Evolutionary conservation across 2,329 filamentous ascomycete species (phyloP).

Genomic region (Microcera coccophila): DNA sequence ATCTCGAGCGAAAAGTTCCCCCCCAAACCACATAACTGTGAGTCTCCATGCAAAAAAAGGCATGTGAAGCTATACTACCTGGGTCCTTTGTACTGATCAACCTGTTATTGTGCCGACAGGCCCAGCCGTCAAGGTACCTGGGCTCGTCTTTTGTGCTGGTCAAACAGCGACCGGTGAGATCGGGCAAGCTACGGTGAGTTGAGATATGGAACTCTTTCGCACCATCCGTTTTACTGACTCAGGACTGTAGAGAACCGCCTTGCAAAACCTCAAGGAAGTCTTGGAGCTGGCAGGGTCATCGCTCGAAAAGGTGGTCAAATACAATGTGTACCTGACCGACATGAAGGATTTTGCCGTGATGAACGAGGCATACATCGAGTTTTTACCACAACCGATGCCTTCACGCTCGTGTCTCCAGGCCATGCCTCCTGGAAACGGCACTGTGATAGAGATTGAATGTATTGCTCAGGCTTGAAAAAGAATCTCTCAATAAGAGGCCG

Average conservation of each 20-base stretch:
- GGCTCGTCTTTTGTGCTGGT: conserved; percentile 44
- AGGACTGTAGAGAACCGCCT: conserved; percentile 8
- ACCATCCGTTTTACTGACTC: neutral
- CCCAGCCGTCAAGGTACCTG: conserved; percentile 42
- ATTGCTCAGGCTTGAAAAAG: conserved; percentile 35
- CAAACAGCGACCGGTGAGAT: conserved; percentile 49
- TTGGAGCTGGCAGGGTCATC: conserved; percentile 62
- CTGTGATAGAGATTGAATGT: conserved; percentile 43
- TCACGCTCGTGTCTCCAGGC: conserved; percentile 40
- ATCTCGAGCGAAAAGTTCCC: conserved; percentile 46
- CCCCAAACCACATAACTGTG: conserved; percentile 45
- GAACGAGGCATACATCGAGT: conserved; percentile 40
- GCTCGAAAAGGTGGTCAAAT: conserved; percentile 64
- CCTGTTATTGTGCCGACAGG: conserved; percentile 24
- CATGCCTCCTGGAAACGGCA: conserved; percentile 35
- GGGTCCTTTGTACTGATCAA: neutral
- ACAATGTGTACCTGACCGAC: conserved; percentile 65
- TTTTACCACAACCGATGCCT: conserved; percentile 40
- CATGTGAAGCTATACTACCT: too few relatives aligned
- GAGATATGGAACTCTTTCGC: neutral
- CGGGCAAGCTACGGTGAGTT: conserved; percentile 41
- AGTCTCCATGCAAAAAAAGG: conserved; percentile 11
- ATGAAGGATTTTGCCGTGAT: conserved; percentile 71
- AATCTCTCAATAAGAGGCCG: conserved; percentile 10
- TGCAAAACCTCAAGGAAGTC: conserved; percentile 60